Conservation (phyloP, 1,284 basidiomycete genomes). For the Boletus sp. region DNA sequence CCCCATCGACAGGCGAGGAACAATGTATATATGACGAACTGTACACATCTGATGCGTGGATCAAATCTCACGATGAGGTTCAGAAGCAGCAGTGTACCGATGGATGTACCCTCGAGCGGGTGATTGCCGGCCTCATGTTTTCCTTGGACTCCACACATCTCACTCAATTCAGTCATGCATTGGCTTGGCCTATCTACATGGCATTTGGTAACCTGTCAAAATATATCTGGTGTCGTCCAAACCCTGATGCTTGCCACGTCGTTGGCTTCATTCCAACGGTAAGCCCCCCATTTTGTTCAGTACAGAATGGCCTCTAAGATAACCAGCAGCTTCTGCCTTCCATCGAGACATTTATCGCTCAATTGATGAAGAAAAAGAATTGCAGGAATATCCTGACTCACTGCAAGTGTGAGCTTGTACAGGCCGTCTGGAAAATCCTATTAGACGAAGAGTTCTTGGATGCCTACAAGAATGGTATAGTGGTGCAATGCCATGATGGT, state of each 20-base stretch:
- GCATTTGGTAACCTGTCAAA: background rate
- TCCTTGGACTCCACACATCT: background rate
- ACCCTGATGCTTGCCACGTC: background rate
- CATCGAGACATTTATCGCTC: background rate
- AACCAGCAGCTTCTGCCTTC: background rate
- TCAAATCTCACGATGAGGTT: background rate
- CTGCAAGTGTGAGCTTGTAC: background rate
- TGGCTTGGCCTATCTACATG: background rate
- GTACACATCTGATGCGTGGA: background rate
- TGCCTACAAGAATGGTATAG: background rate
- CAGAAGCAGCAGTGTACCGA: background rate
- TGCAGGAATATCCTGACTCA: background rate
- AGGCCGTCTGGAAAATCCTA: background rate
- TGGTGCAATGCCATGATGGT: background rate
- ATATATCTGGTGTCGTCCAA: background rate
- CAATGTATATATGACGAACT: background rate
- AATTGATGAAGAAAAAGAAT: background rate
- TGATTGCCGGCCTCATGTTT: background rate
- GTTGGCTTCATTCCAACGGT: background rate
- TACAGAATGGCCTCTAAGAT: no score
- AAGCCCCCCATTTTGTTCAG: no score
- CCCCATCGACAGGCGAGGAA: background rate
- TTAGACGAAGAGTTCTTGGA: background rate
- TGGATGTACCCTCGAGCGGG: background rate
- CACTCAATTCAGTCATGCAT: background rate